Evolutionary conservation across 2,329 filamentous ascomycete genomes (phyloP).

Genomic region (Fusarium napiforme): DNA sequence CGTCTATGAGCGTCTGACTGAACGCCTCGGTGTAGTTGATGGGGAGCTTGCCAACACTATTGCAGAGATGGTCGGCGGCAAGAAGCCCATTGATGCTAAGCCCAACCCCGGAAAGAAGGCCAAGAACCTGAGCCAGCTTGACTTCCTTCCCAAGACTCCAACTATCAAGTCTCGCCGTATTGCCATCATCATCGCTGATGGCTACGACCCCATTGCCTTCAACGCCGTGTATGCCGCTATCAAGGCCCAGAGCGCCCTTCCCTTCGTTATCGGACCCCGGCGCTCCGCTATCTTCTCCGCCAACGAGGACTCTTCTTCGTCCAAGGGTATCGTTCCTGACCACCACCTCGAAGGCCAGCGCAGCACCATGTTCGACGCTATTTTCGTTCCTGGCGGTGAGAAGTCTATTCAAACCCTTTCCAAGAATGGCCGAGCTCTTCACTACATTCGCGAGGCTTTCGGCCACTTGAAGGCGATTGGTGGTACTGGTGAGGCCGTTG

Average conservation of each 20-base stretch:
- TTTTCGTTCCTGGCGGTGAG: constrained; percentile 80
- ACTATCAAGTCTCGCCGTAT: constrained; percentile 78
- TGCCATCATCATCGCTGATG: constrained; percentile 81
- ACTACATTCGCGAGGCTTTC: constrained; percentile 84
- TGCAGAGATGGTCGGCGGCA: constrained; percentile 75
- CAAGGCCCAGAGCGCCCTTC: constrained; percentile 70
- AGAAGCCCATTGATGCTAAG: constrained; percentile 64
- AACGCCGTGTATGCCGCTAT: constrained; percentile 72
- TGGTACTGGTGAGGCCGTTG: constrained; percentile 77
- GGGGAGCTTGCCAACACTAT: constrained; percentile 75
- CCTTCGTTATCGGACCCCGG: constrained; percentile 77
- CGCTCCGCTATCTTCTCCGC: constrained; percentile 73
- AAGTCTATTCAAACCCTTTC: constrained; percentile 70
- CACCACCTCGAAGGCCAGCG: constrained; percentile 85
- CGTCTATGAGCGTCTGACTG: constrained; percentile 77
- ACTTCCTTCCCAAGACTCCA: constrained; percentile 70
- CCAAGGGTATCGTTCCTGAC: constrained; percentile 71
- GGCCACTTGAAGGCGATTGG: constrained; percentile 84
- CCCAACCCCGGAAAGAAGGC: constrained; percentile 75
- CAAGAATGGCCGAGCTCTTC: constrained; percentile 76
- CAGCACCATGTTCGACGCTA: constrained; percentile 82
- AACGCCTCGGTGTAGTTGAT: constrained; percentile 78
- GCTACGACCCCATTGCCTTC: constrained; percentile 76
- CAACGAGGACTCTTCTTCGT: constrained; percentile 62
- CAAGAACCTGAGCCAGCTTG: constrained; percentile 75